phyloP scores from a whole-genome alignment of 2,329 filamentous ascomycete genomes.

The Chalaropsis thielavioides region DNA sequence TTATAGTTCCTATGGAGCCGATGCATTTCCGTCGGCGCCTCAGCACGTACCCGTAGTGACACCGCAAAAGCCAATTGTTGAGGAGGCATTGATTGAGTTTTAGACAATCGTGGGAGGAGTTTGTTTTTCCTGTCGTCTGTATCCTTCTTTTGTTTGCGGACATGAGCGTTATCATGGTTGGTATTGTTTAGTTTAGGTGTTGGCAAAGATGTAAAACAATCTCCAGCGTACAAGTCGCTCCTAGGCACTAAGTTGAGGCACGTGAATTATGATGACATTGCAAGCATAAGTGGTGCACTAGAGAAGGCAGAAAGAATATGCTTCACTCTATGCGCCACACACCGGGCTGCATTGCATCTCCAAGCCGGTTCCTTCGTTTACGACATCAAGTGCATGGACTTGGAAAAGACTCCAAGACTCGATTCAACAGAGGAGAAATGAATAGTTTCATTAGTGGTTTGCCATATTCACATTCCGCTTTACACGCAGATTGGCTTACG shows the following conservation, averaged over 20 bases:
- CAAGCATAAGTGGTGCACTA: too few relatives aligned
- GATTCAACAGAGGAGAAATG: too few relatives aligned
- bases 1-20: constrained; percentile 36
- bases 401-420: too few relatives aligned
- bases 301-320: too few relatives aligned
- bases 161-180: not conserved
- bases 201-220: not conserved
- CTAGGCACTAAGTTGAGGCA: not conserved
- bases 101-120: not conserved
- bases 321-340: too few relatives aligned
- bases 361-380: too few relatives aligned
- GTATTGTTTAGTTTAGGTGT: not conserved
- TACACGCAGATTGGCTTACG: too few relatives aligned
- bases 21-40: constrained; percentile 51
- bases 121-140: not conserved
- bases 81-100: constrained; percentile 63
- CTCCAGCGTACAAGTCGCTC: not conserved
- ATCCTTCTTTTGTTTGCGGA: not conserved
- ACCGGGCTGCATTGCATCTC: too few relatives aligned
- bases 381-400: too few relatives aligned
- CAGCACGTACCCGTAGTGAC: constrained; percentile 41
- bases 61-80: constrained; percentile 37
- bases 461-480: too few relatives aligned
- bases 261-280: not conserved
- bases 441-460: too few relatives aligned